Base-by-base conservation (phyloP, 2,329 filamentous ascomycete genomes). In the Fusarium chaquense region DNA sequence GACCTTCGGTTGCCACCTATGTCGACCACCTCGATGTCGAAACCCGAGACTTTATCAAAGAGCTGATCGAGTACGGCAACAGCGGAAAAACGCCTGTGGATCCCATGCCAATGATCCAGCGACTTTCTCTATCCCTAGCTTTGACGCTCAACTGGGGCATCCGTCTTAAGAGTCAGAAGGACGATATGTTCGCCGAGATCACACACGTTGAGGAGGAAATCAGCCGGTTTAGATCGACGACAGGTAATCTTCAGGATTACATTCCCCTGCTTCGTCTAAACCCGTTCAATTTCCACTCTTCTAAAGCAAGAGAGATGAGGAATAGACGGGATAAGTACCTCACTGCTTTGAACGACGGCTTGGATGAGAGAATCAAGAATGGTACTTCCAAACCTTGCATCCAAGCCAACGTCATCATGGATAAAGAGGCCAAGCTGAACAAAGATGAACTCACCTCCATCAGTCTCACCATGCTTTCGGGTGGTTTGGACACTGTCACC, bases 81-180 rank as follows among this genome's bases (percentile, higher is more conserved):
- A 82, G 81, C 2, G 89, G 89, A 1, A 78, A 78, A 1, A 79
- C 79, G 3, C 82, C 86, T 0, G 84, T 91, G 0, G 87, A 91
- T 58, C 88, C 89, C 0, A 88, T 90, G 87, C 87, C 89, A 1
- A 89, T 90, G 85, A 90, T 91, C 46, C 89, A 91, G 71, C 85
- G 89, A 0, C 81, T 91, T 0, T 86, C 84, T 15, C 78, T 91
- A 5, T 89, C 86, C n/a, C 80, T 91, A 5, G 84, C 87, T 0
- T 76, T 91, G 28, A 91, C 89, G 0, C 79, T 91, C 18, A 91
- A 91, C 74, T 91, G 88, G 88, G 90, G 89, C 0, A 84, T 85
- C 0, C 83, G 89, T 0, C 85, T 91, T 15, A 87, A 76, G 69
- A 78, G 83, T 18, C 84, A 89, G 57, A 81, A 90, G n/a, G 84